Evolutionary conservation across 805 yeast species (phyloP).

Genomic region (Saturnispora bothae): DNA sequence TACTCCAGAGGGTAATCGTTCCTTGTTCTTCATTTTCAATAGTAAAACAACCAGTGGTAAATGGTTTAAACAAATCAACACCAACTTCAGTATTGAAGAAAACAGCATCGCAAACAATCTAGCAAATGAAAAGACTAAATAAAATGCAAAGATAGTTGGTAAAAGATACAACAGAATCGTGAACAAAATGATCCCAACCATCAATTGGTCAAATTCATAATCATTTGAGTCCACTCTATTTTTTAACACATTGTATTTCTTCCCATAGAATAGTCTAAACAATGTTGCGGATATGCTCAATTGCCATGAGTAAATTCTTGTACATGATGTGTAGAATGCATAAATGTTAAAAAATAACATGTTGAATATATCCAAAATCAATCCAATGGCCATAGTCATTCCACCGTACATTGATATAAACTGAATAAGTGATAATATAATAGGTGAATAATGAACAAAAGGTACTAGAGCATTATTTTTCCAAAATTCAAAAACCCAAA

Average conservation of each 20-base stretch:
- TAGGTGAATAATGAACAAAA: slow-evolving; percentile 11
- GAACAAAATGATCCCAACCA: slow-evolving; percentile 82
- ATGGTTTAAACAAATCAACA: slow-evolving; percentile 61
- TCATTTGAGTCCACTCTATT: slow-evolving; percentile 77
- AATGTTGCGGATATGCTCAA: slow-evolving; percentile 56
- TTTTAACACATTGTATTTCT: slow-evolving; percentile 73
- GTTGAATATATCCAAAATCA: slow-evolving; percentile 53
- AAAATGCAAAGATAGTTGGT: slow-evolving; percentile 85
- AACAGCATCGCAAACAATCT: slow-evolving; percentile 40
- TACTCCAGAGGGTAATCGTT: slow-evolving; percentile 47
- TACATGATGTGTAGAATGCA: slow-evolving; percentile 68
- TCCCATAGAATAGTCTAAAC: slow-evolving; percentile 80
- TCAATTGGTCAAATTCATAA: slow-evolving; percentile 76
- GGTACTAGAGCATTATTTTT: slow-evolving; percentile 15
- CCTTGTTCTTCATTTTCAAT: slow-evolving; percentile 69
- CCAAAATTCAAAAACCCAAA: slow-evolving; percentile 80
- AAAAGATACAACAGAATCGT: slow-evolving; percentile 66
- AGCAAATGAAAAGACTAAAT: slow-evolving; percentile 55
- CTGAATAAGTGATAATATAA: slow-evolving; percentile 12
- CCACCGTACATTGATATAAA: slow-evolving; percentile 33
- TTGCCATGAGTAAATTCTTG: slow-evolving; percentile 73
- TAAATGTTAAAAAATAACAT: slow-evolving; percentile 61
- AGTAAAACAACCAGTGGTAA: slow-evolving; percentile 79
- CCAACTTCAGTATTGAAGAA: slow-evolving; percentile 45
- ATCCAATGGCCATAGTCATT: slow-evolving; percentile 56